Base-by-base conservation (phyloP, 208 protist genomes). In the Kentomonas sorsogonicus region DNA sequence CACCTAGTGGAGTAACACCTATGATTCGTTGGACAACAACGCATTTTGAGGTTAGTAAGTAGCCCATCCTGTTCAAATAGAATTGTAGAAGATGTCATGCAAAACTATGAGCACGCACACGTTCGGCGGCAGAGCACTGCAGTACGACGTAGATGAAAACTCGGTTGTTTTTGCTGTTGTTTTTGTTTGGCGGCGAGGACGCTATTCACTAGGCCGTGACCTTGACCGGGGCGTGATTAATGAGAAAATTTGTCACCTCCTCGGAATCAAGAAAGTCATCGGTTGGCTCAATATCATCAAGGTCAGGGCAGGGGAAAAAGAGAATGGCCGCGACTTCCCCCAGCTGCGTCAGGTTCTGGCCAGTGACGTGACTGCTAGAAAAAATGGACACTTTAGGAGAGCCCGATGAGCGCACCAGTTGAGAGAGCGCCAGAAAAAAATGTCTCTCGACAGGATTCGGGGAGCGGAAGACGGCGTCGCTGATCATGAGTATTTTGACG, bases 281-380 rank as follows among this genome's bases (percentile, higher is more conserved):
- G 11, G 78, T 46, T 9, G 82, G 62, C 25, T 86, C 79, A 30
- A 97, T 75, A 6, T 98, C 93, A 36, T 98, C 95, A 22, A 95
- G 57, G 27, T 97, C 75, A 0, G 89, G 79, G 41, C 95, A 83
- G 11, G 87, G 77, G 68, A 96, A 98, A 30, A 82, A 69, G 7
- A 99, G 57, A 48, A 98, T 90, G 9, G 96, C 94, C 1, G 97
- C 97, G 13, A 98, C 69, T 30, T 90, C 94, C 29, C 88, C 89
- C 3, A 99, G 64, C 57, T 96, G 77, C 6, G 66, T 67, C 25
- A 98, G 77, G 72, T 98, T 93, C 68, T 98, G 90, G 15, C 97
- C 97, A 0, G 94, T 95, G 20, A 97, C 83, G 67, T 99, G 97
- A 20, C 91, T 80, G 45, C 87, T 92, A 26, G 94, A 98, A 61